phyloP scores from a whole-genome alignment of 768 basidiomycete species.

The Boletus pseudo-olivaceus region DNA sequence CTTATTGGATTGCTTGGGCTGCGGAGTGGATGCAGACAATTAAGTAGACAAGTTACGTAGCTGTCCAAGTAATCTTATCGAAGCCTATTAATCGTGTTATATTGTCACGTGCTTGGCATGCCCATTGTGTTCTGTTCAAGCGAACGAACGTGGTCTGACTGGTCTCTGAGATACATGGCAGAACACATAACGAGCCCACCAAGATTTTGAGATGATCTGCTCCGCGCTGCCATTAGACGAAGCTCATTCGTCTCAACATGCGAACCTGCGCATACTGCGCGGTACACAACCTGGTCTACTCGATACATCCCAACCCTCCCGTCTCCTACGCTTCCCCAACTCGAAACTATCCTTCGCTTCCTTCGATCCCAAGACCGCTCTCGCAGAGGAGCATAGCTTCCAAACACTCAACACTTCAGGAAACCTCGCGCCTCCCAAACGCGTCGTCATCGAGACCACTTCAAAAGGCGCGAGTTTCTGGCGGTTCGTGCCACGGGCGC shows the following conservation, averaged over 20 bases:
- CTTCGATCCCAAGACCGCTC: slow-evolving; percentile 68
- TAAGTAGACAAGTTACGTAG: no score
- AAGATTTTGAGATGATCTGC: slow-evolving; percentile 8
- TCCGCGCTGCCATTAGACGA: slow-evolving; percentile 3
- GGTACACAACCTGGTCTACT: slow-evolving; percentile 62
- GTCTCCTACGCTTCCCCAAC: slow-evolving; percentile 57
- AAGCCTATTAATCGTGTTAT: not conserved
- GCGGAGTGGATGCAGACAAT: no score
- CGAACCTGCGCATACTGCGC: slow-evolving; percentile 16
- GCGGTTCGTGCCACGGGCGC: slow-evolving; percentile 77
- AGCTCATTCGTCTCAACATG: slow-evolving; percentile 5
- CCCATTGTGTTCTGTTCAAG: not conserved
- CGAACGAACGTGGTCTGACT: not conserved
- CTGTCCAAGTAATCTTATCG: no score
- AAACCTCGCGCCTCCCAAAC: slow-evolving; percentile 56
- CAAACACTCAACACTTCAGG: slow-evolving; percentile 43
- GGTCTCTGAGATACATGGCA: not conserved
- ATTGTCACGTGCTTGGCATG: slow-evolving; percentile 17
- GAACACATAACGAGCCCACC: not conserved
- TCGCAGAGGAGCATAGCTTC: slow-evolving; percentile 37
- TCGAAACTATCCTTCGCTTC: slow-evolving; percentile 67
- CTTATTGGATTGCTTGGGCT: no score
- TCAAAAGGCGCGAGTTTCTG: slow-evolving; percentile 56
- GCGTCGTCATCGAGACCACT: slow-evolving; percentile 68
- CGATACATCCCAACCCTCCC: slow-evolving; percentile 57